Conservation (phyloP, 2,329 filamentous ascomycete species). For the Neocatenulostroma microsporum region DNA sequence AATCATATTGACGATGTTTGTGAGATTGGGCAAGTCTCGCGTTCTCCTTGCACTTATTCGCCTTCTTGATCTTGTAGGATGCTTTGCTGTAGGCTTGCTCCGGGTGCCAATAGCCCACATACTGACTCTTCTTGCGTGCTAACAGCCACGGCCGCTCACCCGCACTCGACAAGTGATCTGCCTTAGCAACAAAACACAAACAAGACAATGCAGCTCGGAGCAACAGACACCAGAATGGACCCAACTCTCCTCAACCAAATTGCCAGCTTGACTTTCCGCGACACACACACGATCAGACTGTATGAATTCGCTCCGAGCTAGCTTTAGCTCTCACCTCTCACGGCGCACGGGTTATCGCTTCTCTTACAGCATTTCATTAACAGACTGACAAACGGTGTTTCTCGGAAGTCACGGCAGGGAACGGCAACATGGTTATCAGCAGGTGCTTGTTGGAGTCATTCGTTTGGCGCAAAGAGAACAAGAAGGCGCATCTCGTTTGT, state of each 20-base stretch:
- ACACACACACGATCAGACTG: constrained; percentile 15
- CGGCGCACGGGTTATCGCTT: constrained; percentile 17
- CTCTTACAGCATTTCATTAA: constrained; percentile 9
- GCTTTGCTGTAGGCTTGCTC: neutral
- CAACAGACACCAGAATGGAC: constrained; percentile 10
- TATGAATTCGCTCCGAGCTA: constrained; percentile 16
- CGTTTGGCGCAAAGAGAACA: constrained; percentile 12
- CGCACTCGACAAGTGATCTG: constrained; percentile 19
- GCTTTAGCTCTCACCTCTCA: constrained; percentile 17
- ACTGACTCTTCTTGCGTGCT: constrained; percentile 9
- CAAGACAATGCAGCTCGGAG: constrained; percentile 21
- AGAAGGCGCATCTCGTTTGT: constrained; percentile 10
- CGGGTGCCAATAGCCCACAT: constrained; percentile 6
- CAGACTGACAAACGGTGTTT: constrained; percentile 11
- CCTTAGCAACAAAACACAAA: constrained; percentile 4
- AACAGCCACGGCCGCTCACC: constrained; percentile 21
- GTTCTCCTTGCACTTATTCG: constrained; percentile 12
- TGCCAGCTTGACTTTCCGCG: constrained; percentile 9
- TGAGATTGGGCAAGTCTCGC: constrained; percentile 63
- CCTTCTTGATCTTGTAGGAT: neutral
- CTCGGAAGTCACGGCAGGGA: constrained; percentile 7
- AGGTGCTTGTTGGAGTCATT: constrained; percentile 4
- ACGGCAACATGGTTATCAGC: constrained; percentile 8
- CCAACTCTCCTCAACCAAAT: constrained; percentile 19
- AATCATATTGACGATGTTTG: constrained; percentile 96